These are phyloP conservation scores for Yueomyces sp. DNA, from an alignment of 805 yeast species.

Conservation along the genomic window DNA sequence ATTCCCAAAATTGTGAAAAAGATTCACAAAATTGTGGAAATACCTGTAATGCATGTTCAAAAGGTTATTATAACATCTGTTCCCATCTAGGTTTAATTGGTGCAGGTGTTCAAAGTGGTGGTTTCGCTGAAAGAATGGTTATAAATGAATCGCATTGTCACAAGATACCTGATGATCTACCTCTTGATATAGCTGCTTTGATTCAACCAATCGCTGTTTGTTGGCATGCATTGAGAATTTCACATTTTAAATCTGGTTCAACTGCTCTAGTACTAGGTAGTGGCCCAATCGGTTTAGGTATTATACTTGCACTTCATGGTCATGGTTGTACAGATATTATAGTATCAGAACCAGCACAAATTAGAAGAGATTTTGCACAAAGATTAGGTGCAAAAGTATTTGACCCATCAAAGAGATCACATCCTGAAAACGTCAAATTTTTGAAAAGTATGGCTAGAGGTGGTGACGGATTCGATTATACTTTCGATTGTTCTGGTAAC, in stretches of 20 bases:
- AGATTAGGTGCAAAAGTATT: conserved; percentile 35
- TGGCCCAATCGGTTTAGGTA: conserved; percentile 52
- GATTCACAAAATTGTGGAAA: too few species aligned
- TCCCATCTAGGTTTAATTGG: conserved; percentile 36
- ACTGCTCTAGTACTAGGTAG: conserved; percentile 42
- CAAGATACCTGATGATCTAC: conserved; percentile 30
- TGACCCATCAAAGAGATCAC: conserved; percentile 31
- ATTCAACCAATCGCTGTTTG: conserved; percentile 45
- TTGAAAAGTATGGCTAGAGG: conserved; percentile 29
- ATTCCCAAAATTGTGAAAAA: conserved; percentile 11
- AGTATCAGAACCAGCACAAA: conserved; percentile 38
- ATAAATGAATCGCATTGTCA: conserved; percentile 28
- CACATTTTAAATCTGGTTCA: conserved; percentile 32
- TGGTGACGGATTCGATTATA: conserved; percentile 35
- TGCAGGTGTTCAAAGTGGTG: conserved; percentile 45
- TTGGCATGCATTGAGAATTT: conserved; percentile 42
- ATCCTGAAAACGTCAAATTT: conserved; percentile 26
- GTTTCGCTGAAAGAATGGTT: conserved; percentile 36
- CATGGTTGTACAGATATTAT: conserved; percentile 38
- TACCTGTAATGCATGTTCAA: conserved; percentile 36
- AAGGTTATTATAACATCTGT: conserved; percentile 42
- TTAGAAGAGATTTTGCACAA: conserved; percentile 38
- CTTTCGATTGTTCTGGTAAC: conserved; percentile 43
- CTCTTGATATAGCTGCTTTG: conserved; percentile 42
- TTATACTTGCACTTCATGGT: conserved; percentile 43